Percentiles rank a stretch among this genome's conserved stretches.
Evolutionary conservation across 768 basidiomycete genomes (phyloP).

Genomic region (Pleurotus salmoneostramineus): DNA sequence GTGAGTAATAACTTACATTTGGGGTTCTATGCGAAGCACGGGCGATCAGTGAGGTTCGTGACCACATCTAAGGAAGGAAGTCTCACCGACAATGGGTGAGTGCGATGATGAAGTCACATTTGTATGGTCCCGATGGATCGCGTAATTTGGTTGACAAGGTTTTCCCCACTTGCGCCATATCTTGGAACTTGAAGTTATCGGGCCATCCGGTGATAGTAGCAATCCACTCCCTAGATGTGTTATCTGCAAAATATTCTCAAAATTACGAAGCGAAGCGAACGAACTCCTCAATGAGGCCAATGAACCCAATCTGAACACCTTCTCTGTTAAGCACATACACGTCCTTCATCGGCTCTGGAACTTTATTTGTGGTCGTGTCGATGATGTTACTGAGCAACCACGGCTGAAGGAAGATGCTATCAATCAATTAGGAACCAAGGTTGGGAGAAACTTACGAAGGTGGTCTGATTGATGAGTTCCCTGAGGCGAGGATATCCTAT

Average conservation of each 20-base stretch:
- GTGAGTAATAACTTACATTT: no score
- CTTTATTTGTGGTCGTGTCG: constrained; percentile 43
- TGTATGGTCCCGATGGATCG: constrained; percentile 30
- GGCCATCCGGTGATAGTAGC: constrained; percentile 67
- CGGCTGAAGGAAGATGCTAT: constrained; percentile 32
- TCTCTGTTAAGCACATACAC: constrained; percentile 48
- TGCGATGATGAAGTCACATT: background rate
- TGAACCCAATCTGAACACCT: constrained; percentile 56
- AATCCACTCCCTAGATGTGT: constrained; percentile 16
- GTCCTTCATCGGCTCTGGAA: constrained; percentile 46
- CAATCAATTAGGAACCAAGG: background rate
- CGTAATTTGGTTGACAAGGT: constrained; percentile 52
- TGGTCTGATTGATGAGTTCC: no score
- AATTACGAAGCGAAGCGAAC: constrained; percentile 9
- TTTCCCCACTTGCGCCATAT: constrained; percentile 54
- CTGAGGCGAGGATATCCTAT: constrained; percentile 65
- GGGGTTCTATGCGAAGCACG: no score
- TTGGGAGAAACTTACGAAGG: constrained; percentile 51
- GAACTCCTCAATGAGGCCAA: constrained; percentile 65
- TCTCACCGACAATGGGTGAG: constrained; percentile 36
- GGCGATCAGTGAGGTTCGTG: background rate
- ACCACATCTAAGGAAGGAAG: background rate
- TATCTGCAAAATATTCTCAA: background rate
- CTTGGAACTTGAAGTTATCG: constrained; percentile 50
- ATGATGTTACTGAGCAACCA: constrained; percentile 68